Conservation (phyloP, 2,329 filamentous ascomycete genomes). For the Alternaria dauci region DNA sequence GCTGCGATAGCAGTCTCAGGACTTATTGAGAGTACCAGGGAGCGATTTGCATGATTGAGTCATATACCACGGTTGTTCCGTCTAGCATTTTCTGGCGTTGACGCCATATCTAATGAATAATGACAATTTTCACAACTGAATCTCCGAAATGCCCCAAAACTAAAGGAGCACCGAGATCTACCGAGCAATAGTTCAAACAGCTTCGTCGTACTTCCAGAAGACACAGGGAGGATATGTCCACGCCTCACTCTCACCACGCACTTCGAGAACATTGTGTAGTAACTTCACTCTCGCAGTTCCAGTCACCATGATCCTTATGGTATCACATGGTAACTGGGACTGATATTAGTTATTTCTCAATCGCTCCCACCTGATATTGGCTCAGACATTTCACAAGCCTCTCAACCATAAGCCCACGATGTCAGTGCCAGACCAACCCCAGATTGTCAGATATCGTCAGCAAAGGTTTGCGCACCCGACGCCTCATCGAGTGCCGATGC, state of each 20-base stretch:
- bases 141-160: not conserved
- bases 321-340: not conserved
- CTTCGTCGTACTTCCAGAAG: not conserved
- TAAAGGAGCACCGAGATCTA: not conserved
- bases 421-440: not conserved
- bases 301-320: not conserved
- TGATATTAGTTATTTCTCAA: not conserved
- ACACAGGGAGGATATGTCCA: not conserved
- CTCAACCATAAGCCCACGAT: not conserved
- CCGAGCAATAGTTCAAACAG: not conserved
- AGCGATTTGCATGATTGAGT: constrained; percentile 11
- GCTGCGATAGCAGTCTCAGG: not conserved
- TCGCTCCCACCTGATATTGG: not conserved
- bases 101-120: constrained; percentile 4
- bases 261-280: not conserved
- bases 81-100: not conserved
- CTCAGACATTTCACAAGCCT: not conserved
- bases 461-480: not conserved
- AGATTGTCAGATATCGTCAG: not conserved
- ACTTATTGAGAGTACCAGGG: not conserved
- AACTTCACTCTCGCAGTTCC: not conserved
- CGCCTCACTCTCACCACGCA: not conserved
- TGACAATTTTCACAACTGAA: not conserved
- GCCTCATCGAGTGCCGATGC: not conserved
- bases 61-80: not conserved